A percentile compares a stretch with the other conserved stretches of the same genome.
Conservation (phyloP, 2,329 filamentous ascomycete genomes). For the Penicillium sp. region DNA sequence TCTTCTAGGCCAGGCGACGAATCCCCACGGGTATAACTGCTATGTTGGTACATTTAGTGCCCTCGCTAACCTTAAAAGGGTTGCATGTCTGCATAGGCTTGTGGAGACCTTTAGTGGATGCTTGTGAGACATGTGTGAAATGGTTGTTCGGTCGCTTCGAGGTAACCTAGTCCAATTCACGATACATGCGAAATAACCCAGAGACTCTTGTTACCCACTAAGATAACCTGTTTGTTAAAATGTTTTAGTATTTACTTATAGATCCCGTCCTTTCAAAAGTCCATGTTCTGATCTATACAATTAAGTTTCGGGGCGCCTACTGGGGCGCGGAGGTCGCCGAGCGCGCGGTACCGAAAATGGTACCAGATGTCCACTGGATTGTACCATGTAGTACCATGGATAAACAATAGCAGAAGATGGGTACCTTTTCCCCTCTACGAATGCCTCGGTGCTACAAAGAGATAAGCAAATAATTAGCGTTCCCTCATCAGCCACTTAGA, state of each 20-base stretch:
- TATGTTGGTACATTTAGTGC: slow-evolving; percentile 3
- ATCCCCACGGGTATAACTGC: slow-evolving; percentile 1
- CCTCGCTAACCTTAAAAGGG: slow-evolving; percentile 3
- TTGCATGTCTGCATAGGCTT: background rate
- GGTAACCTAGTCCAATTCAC: background rate
- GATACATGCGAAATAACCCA: background rate
- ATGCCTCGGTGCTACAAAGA: slow-evolving; percentile 1
- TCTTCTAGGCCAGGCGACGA: background rate
- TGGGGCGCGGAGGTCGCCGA: slow-evolving; percentile 2
- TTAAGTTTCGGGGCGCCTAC: background rate
- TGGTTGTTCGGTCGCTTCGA: background rate
- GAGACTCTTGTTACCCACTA: background rate
- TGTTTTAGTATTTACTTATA: background rate
- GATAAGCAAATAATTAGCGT: slow-evolving; percentile 19
- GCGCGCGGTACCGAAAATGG: background rate
- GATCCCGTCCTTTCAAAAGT: background rate
- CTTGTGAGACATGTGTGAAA: background rate
- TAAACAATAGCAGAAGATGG: background rate
- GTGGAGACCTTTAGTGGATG: background rate
- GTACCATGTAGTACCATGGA: background rate
- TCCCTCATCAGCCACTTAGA: slow-evolving; percentile 29
- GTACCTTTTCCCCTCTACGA: background rate
- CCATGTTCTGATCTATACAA: background rate
- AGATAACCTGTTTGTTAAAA: background rate
- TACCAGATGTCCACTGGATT: background rate